phyloP scores from a whole-genome alignment of 306 rosid species.

The Astragalus glycyphyllos region DNA sequence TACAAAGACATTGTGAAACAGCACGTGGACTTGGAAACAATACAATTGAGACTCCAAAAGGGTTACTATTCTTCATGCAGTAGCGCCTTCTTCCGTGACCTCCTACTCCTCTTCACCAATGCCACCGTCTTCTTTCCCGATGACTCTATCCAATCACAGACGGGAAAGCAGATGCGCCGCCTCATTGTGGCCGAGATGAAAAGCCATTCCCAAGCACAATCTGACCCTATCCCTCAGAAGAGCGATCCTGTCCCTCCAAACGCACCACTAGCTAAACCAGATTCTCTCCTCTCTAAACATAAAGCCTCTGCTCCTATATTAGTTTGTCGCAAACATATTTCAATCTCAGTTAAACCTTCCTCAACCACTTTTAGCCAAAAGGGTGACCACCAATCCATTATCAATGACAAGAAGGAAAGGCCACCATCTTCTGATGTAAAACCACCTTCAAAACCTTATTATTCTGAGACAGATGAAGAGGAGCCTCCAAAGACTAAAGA shows the following conservation, averaged over 20 bases:
- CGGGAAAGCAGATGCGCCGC: constrained; percentile 54
- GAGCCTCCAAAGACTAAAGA: constrained; percentile 57
- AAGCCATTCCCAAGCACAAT: constrained; percentile 40
- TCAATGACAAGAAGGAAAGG: constrained; percentile 56
- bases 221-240: constrained; percentile 44
- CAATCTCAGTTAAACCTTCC: constrained; percentile 56
- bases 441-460: constrained; percentile 45
- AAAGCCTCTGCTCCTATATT: constrained; percentile 69
- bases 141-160: constrained; percentile 54
- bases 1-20: constrained; percentile 62
- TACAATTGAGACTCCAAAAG: constrained; percentile 55
- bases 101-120: constrained; percentile 68
- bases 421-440: constrained; percentile 53
- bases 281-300: constrained; percentile 61
- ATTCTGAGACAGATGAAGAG: constrained; percentile 54
- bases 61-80: constrained; percentile 59
- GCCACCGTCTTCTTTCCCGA: constrained; percentile 62
- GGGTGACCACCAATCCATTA: constrained; percentile 46
- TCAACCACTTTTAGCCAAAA: constrained; percentile 51
- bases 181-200: constrained; percentile 53
- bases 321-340: constrained; percentile 79
- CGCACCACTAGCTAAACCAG: constrained; percentile 49
- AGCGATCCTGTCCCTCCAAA: constrained; percentile 46
- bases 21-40: constrained; percentile 69
- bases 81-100: constrained; percentile 63